phyloP scores from a whole-genome alignment of 768 basidiomycete genomes.

The Leccinum uliginosum region DNA sequence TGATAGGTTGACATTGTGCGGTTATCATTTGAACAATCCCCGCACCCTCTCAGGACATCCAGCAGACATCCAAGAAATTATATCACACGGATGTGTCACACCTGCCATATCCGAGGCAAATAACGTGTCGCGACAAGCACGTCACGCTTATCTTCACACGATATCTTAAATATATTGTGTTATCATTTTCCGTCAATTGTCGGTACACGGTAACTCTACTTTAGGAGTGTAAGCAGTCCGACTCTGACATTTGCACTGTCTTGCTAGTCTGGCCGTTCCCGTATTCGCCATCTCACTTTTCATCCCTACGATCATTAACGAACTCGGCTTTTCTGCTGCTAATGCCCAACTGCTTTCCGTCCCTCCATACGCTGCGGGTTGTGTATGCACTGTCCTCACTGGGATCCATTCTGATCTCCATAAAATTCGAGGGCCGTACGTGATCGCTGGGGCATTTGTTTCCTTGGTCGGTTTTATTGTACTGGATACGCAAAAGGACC shows the following conservation, averaged over 20 bases:
- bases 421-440: constrained; percentile 45
- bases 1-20: no score
- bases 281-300: constrained; percentile 46
- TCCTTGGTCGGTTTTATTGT: constrained; percentile 51
- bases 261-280: constrained; percentile 37
- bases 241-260: constrained; percentile 1
- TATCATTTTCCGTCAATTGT: no score
- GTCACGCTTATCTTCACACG: no score
- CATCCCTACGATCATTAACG: constrained; percentile 45
- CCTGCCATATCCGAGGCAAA: no score
- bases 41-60: no score
- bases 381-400: constrained; percentile 38
- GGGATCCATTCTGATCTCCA: constrained; percentile 41
- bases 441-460: constrained; percentile 39
- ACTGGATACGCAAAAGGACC: constrained; percentile 33
- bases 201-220: no score
- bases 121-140: no score
- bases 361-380: constrained; percentile 47
- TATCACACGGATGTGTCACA: no score
- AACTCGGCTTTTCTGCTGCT: constrained; percentile 49
- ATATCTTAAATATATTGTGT: no score
- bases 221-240: background rate
- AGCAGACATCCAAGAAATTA: no score
- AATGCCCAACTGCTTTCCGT: constrained; percentile 47
- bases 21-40: no score